Base-by-base conservation (phyloP, 2,329 filamentous ascomycete genomes). In the Pseudogymnoascus pannorum region DNA sequence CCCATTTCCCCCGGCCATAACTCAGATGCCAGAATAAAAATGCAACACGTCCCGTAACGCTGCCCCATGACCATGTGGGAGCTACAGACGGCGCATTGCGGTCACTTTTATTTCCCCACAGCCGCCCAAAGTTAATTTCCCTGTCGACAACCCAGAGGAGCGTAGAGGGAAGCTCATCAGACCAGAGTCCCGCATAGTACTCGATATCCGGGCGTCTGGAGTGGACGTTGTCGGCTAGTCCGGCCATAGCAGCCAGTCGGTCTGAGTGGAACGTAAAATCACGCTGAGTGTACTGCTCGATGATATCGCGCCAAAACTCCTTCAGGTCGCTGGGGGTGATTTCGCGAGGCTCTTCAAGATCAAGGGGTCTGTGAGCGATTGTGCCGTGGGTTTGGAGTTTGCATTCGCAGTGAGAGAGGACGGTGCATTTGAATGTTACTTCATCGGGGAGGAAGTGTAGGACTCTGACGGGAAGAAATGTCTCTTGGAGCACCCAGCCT, bases 171-270 rank as follows among this genome's bases (percentile, higher is more conserved):
- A 54, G 4, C 26, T 54, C 48, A 31, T 54, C 48, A 2, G 48
- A 54, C 64, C 64, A 66, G 18, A 66, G 60, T 11, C 64, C 64
- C 11, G 63, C 63, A 2, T 63, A 36, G 44, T 66, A 66, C 20
- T 66, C 61, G 14, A 57, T 51, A 24, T 54, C 36, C 9, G 40
- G 22, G 22, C 36, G 60, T 18, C 48, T 31, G 16, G 18, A 1
- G 9, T 18, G n/a, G 24, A 31, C 16, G 5, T 54, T 4, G 9
- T 4, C 20, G 1, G 63, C 64, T 11, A 64, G 20, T 4, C 63
- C 64, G 0, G 61, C 62, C 14, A 66, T 62, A 4, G 63, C 63
- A 24, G 61, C 31, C 3, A 66, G 33, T n/a, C 59, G 62, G 22
- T 66, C 64, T 38, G 61, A 61, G 2, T 42, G 40, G 48, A 64